Evolutionary conservation across 2,329 filamentous ascomycete genomes (phyloP), one percentile per base, ranked within the genome.

Genomic region (Didymella pomorum): DNA sequence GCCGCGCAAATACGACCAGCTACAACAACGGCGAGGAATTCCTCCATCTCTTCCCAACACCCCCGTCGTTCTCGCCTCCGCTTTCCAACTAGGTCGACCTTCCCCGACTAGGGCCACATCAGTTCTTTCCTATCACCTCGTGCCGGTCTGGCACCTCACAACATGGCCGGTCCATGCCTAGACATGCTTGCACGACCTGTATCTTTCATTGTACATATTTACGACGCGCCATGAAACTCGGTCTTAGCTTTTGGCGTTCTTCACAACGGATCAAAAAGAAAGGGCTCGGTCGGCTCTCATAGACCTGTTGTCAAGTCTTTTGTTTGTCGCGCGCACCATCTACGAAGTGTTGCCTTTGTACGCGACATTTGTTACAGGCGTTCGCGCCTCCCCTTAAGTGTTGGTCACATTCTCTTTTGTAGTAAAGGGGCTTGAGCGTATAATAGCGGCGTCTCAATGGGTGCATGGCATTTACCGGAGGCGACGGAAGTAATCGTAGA

Each of bases 21-120:
- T 68, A 66, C 37, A 39, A 58, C n/a, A 63, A 62, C 58, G 43
- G 64, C 64, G 45, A 50, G 9, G 51, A 54, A 29, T 66, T 70
- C 53, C 61, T 78, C 16, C 73, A 70, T 43, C 68, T 78, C 23
- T 78, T 78, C 35, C 75, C 75, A 3, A 57, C 68, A 43, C 74
- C 75, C 48, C 72, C 63, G 42, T 67, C 61, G 18, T 56, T 53
- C 21, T 51, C 54, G 8, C 63, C 49, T 49, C 56, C 44, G 26
- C 64, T 63, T 31, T 45, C 37, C 39, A 52, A 58, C 5, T 64
- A 46, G 49, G 25, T 16, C 25, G 26, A 28, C 14, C 43, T 5
- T n/a, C n/a, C 29, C 10, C 42, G 16, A 39, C 18, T 31, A 11
- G 16, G 20, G 25, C 41, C 18, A 14, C 20, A 39, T 3, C 25